Evolutionary conservation across 2,329 filamentous ascomycete species (phyloP).

Genomic region (Ascochyta koolunga): DNA sequence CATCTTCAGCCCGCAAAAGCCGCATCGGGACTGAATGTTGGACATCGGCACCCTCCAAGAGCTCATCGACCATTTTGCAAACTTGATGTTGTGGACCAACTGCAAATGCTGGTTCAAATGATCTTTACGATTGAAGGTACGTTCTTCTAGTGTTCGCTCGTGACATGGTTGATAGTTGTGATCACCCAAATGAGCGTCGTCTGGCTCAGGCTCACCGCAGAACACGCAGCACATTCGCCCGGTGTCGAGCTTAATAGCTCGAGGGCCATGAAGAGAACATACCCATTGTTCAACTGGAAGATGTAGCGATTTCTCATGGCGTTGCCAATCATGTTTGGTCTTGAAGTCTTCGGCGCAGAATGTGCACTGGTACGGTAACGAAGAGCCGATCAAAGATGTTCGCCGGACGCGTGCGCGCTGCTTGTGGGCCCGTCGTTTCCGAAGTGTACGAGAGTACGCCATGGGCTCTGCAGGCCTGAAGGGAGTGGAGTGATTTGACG

Average conservation of each 20-base stretch:
- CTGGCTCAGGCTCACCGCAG: slow-evolving; percentile 10
- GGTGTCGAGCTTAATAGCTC: slow-evolving; percentile 10
- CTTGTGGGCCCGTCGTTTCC: slow-evolving; percentile 13
- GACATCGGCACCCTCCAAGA: slow-evolving; percentile 34
- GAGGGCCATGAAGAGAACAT: slow-evolving; percentile 15
- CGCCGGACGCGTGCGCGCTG: slow-evolving; percentile 17
- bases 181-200: slow-evolving; percentile 17
- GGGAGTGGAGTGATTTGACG: slow-evolving; percentile 9
- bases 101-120: slow-evolving; percentile 36
- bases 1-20: slow-evolving; percentile 31
- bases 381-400: slow-evolving; percentile 11
- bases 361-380: slow-evolving; percentile 35
- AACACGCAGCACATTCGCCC: slow-evolving; percentile 15
- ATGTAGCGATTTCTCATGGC: slow-evolving; percentile 40
- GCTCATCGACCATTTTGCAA: slow-evolving; percentile 44
- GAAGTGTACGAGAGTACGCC: slow-evolving; percentile 1
- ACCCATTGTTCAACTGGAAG: slow-evolving; percentile 37
- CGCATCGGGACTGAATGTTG: slow-evolving; percentile 28
- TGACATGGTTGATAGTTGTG: slow-evolving; percentile 32
- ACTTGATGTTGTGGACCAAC: slow-evolving; percentile 31
- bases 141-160: slow-evolving; percentile 27
- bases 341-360: slow-evolving; percentile 41
- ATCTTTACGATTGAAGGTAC: slow-evolving; percentile 39
- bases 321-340: slow-evolving; percentile 38
- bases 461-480: not conserved